Base-by-base conservation (phyloP, 805 yeast genomes). In the Ogataea pignaliae region DNA sequence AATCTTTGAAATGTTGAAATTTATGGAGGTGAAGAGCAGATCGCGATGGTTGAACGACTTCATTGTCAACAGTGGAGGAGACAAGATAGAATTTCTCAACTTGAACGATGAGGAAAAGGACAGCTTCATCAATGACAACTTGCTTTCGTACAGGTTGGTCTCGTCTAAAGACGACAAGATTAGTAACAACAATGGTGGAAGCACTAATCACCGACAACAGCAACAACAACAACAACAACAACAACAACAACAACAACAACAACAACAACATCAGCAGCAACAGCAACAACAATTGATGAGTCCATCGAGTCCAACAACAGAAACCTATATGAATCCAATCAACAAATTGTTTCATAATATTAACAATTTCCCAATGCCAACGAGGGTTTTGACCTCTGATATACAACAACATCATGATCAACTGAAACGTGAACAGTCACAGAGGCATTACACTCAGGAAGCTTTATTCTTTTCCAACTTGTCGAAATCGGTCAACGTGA, bases 41-140 rank as follows among this genome's bases (percentile, higher is more conserved):
- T 65, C 69, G 9, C 71, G 73, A 32, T 88, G 96, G 96, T 48
- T 72, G 4, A 68, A 72, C 41, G 82, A 79, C 42, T 85, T 85
- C 55, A 78, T 85, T 4, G 35, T 38, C 9, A 51, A 52, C 36
- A 45, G 59, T 37, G 63, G 64, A 3, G 56, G 45, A 10, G 59
- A 55, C 4, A 55, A 57, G 37, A 41, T 55, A 4, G 52, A 52
- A 1, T 55, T 76, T 33, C 37, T 70, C 34, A 54, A 54, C 9
- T 10, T 63, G 42, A 41, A 51, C 51, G 44, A 61, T 3, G 50
- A 45, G 3, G 51, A 44, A 10, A 54, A 52, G 33, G 35, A 45
- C 14, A 46, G 43, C 13, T 61, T 62, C 38, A 47, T 59, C 10
- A 48, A 55, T 29, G 61, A 53, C 1, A 48, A 60, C 36, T 34